phyloP scores from a whole-genome alignment of 2,329 filamentous ascomycete species.

The Sporothrix euskadiensis region DNA sequence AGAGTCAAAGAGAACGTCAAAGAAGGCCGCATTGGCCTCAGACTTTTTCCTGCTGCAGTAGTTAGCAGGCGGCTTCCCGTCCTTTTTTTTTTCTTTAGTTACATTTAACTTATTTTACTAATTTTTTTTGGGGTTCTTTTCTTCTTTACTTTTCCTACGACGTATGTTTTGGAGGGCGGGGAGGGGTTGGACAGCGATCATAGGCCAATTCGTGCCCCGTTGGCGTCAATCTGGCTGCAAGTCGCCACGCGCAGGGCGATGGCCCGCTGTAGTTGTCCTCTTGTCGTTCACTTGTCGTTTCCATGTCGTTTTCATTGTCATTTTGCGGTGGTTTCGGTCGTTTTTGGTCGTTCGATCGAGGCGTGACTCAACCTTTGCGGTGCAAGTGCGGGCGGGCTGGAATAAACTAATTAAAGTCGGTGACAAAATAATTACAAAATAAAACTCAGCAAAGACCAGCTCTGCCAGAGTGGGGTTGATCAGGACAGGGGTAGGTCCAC shows the following conservation, averaged over 20 bases:
- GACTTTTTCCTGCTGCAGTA: constrained; percentile 1
- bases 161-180: background rate
- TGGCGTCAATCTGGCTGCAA: background rate
- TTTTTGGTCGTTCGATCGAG: background rate
- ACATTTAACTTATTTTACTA: background rate
- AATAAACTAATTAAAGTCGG: background rate
- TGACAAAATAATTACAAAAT: constrained; percentile 2
- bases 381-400: background rate
- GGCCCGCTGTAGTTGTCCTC: constrained; percentile 4
- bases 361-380: constrained; percentile 4
- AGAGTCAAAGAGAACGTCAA: constrained; percentile 16
- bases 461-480: background rate
- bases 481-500: background rate
- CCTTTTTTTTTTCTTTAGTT: background rate
- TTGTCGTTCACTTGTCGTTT: constrained; percentile 6
- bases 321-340: background rate
- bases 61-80: background rate
- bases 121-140: background rate
- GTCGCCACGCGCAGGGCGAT: constrained; percentile 17
- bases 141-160: background rate
- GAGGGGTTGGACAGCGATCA: background rate
- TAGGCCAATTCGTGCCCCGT: constrained; percentile 2
- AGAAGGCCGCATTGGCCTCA: constrained; percentile 8
- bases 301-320: background rate
- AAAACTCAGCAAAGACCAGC: background rate